Evolutionary conservation across 1,284 basidiomycete genomes (phyloP).

Genomic region (Anthracocystis walkeri): DNA sequence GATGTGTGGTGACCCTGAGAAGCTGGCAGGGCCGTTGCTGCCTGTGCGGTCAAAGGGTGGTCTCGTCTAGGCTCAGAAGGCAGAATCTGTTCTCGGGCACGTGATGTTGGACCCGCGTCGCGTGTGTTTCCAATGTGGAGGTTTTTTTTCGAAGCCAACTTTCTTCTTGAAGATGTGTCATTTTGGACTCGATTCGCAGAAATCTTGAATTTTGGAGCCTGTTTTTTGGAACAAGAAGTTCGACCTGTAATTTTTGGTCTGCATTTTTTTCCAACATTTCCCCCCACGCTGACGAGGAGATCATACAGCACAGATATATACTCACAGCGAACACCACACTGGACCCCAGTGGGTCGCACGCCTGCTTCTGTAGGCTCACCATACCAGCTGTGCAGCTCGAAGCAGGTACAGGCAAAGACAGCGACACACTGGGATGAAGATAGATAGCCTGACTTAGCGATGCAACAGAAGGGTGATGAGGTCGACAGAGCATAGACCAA

Average conservation of each 20-base stretch:
- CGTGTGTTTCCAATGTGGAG: slow-evolving; percentile 41
- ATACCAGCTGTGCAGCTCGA: too few species aligned
- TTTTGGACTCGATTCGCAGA: slow-evolving; percentile 11
- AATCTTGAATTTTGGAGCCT: slow-evolving; percentile 26
- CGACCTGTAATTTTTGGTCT: slow-evolving; percentile 1
- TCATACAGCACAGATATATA: too few species aligned
- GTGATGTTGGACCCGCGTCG: slow-evolving; percentile 39
- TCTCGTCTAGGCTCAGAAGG: not conserved
- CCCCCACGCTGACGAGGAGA: not conserved
- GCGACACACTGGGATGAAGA: too few species aligned
- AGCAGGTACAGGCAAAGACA: too few species aligned
- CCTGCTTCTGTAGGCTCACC: too few species aligned
- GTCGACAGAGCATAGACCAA: too few species aligned
- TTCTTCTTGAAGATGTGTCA: slow-evolving; percentile 27
- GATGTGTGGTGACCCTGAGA: too few species aligned
- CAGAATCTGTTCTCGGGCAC: slow-evolving; percentile 8
- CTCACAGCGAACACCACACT: too few species aligned
- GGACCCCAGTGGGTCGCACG: too few species aligned
- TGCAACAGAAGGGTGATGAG: too few species aligned
- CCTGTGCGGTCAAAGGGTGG: not conserved
- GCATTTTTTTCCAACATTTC: slow-evolving; percentile 6
- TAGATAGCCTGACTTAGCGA: too few species aligned
- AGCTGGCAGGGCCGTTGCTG: too few species aligned
- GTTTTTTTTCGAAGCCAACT: slow-evolving; percentile 17
- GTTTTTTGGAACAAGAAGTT: slow-evolving; percentile 21